These are phyloP conservation scores for California macrophylla DNA, from an alignment of 441 rosid species.

Conservation along the genomic window DNA sequence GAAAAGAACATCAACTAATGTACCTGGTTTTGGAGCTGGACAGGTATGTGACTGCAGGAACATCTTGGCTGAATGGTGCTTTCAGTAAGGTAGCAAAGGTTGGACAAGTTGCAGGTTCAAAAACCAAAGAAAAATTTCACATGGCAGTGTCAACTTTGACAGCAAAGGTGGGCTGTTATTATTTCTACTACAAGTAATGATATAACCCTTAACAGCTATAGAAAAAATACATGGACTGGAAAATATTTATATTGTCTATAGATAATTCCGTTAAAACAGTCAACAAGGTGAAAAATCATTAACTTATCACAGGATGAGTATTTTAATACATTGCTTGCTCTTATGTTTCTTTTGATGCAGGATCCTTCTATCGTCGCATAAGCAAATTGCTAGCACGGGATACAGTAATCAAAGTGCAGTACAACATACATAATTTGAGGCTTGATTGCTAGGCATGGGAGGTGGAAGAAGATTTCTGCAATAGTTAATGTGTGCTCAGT, in stretches of 20 bases:
- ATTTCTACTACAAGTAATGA: background rate
- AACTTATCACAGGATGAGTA: background rate
- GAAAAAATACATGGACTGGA: background rate
- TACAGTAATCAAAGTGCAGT: background rate
- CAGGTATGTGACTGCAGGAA: constrained; percentile 79
- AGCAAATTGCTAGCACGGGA: background rate
- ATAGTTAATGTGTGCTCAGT: background rate
- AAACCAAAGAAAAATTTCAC: constrained; percentile 77
- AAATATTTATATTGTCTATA: background rate
- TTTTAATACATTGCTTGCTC: constrained; percentile 3
- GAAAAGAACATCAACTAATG: too few relatives aligned
- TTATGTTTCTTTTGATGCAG: constrained; percentile 27
- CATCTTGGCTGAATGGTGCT: constrained; percentile 90
- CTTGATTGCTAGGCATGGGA: background rate
- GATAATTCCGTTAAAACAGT: background rate
- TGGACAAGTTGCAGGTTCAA: constrained; percentile 77
- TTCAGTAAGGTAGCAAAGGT: constrained; percentile 78
- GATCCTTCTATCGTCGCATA: constrained; percentile 68
- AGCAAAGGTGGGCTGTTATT: constrained; percentile 49
- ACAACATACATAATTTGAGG: background rate
- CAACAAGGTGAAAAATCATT: background rate
- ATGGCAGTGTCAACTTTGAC: constrained; percentile 70
- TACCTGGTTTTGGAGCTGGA: constrained; percentile 12
- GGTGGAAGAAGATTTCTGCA: background rate
- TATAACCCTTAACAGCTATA: too few relatives aligned